A percentile compares a stretch with the other conserved stretches of the same genome.
Evolutionary conservation across 768 basidiomycete genomes (phyloP).

Genomic region (Mycena polygramma): DNA sequence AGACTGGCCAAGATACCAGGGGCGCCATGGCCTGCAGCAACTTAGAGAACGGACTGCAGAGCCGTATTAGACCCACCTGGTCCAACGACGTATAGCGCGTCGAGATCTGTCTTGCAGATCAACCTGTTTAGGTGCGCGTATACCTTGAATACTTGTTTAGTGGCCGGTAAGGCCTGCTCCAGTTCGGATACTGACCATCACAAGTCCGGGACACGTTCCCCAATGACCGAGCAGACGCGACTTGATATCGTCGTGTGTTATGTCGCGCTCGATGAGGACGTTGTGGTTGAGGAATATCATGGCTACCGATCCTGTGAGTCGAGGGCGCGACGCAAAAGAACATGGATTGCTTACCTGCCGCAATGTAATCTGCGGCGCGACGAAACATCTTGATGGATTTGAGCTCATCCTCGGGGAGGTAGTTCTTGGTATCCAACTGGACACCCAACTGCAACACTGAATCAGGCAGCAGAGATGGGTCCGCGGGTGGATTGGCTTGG

Average conservation of each 20-base stretch:
- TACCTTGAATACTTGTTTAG: conserved; percentile 30
- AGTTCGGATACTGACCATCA: conserved; percentile 19
- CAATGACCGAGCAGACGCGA: conserved; percentile 85
- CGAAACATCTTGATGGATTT: conserved; percentile 65
- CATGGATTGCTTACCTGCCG: conserved; percentile 67
- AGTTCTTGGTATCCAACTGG: conserved; percentile 59
- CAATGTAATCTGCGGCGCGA: conserved; percentile 78
- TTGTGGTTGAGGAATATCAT: conserved; percentile 90
- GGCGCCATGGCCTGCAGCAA: conserved; percentile 70
- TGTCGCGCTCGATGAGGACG: conserved; percentile 70
- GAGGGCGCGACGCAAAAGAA: not conserved
- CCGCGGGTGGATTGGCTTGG: conserved; percentile 77
- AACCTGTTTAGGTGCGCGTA: conserved; percentile 80
- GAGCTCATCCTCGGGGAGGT: conserved; percentile 65
- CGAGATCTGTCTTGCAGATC: conserved; percentile 69
- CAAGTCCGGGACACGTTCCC: conserved; percentile 62
- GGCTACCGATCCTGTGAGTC: conserved; percentile 54
- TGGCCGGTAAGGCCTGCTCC: not conserved
- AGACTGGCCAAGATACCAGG: conserved; percentile 89
- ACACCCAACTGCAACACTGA: conserved; percentile 64
- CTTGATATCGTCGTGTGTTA: conserved; percentile 82
- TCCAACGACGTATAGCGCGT: conserved; percentile 84
- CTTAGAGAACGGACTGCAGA: no score
- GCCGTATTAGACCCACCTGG: conserved; percentile 65
- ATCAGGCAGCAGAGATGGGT: conserved; percentile 76